phyloP scores from a whole-genome alignment of 352 stramenopile species.

The Phytophthora sp. region DNA sequence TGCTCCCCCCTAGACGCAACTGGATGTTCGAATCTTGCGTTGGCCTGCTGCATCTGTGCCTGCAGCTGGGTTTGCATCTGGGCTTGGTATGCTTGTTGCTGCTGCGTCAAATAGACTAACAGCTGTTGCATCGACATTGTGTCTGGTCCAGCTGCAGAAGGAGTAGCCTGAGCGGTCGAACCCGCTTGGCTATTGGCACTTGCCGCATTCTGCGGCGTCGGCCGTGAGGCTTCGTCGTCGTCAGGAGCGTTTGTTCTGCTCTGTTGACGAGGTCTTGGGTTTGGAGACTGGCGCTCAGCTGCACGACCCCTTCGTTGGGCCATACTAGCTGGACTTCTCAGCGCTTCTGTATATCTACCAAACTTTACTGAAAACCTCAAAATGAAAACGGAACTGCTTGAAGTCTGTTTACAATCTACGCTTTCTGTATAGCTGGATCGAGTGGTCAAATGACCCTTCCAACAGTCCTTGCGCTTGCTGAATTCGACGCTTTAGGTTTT shows the following conservation, averaged over 20 bases:
- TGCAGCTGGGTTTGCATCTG: constrained; percentile 9
- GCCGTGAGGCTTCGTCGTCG: too few species aligned
- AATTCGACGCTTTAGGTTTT: too few species aligned
- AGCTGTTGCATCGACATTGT: constrained; percentile 18
- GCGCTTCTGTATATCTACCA: background rate
- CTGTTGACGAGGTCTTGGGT: too few species aligned
- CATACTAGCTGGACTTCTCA: background rate
- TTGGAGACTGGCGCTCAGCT: too few species aligned
- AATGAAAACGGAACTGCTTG: too few species aligned
- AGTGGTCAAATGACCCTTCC: background rate
- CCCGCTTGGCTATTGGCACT: background rate
- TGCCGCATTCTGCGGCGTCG: background rate
- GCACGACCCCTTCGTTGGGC: too few species aligned
- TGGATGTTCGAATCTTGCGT: constrained; percentile 4
- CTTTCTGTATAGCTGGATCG: background rate
- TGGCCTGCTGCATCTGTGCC: constrained; percentile 21
- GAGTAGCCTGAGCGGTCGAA: background rate
- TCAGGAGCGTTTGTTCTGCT: too few species aligned
- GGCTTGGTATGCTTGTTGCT: constrained; percentile 19
- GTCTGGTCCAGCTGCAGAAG: background rate
- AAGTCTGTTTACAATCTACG: too few species aligned
- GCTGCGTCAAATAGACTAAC: constrained; percentile 15
- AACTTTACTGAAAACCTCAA: background rate
- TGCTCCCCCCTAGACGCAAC: too few species aligned
- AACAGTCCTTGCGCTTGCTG: background rate